These are phyloP conservation scores for Umbilicus rupestris DNA, from an alignment of 164 flowering plant species.

Conservation along the genomic window DNA sequence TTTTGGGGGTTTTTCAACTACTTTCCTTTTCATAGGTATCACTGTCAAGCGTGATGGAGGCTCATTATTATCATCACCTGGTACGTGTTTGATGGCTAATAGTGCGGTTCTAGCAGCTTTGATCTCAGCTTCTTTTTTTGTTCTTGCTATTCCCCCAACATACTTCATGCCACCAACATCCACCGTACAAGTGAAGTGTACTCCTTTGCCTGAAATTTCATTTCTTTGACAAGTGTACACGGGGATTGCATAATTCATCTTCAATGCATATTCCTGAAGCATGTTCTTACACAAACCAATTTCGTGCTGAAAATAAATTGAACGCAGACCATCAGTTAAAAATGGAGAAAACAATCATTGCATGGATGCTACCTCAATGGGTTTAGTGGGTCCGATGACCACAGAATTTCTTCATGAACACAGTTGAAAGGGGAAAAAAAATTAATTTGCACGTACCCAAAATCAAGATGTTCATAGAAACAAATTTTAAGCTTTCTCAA, in stretches of 20 bases:
- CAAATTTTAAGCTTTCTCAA: not conserved
- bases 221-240: conserved; percentile 44
- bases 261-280: conserved; percentile 93
- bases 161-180: conserved; percentile 79
- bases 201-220: conserved; percentile 25
- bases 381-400: too few species aligned
- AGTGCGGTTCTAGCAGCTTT: conserved; percentile 95
- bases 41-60: conserved; percentile 48
- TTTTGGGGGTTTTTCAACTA: conserved; percentile 30
- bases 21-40: conserved; percentile 55
- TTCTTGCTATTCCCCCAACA: conserved; percentile 69
- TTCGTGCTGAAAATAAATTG: conserved; percentile 49
- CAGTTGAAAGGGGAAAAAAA: not conserved
- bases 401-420: too few species aligned
- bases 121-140: conserved; percentile 94
- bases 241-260: conserved; percentile 89
- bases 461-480: not conserved
- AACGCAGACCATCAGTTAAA: not conserved
- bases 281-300: conserved; percentile 90
- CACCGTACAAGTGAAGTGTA: conserved; percentile 49
- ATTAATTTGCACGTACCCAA: not conserved
- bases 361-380: too few species aligned
- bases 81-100: conserved; percentile 50
- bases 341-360: too few species aligned
- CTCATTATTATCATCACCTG: conserved; percentile 15